Base-by-base conservation (phyloP, 176 grass and related monocot species). In the Oryza meyeriana region DNA sequence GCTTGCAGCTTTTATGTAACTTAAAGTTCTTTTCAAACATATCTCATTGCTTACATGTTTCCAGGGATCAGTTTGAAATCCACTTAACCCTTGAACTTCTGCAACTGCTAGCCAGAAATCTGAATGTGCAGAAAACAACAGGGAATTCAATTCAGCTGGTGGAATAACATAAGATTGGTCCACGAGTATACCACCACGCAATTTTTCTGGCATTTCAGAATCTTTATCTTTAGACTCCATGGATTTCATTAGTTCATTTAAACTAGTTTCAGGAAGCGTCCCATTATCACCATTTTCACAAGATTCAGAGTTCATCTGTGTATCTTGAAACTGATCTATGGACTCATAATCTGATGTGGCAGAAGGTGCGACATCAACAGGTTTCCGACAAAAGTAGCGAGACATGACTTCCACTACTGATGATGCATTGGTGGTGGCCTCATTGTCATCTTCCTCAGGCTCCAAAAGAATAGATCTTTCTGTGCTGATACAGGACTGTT, bases 241-340 rank as follows among this genome's bases (percentile, higher is more conserved):
- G 8, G 30, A 88, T 76, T 95, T 98, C 48, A 98, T 79, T 75
- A 98, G 86, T 81, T 95, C 93, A 48, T 90, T 89, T 61, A 93
- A 87, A 69, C 31, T 84, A 81, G n/a, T 69, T 68, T 85, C 81
- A 71, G 62, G 16, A 17, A 39, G 29, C 26, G 35, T 72, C 57
- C 83, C 68, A 6, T 58, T 69, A 38, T 79, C 66, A 36, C 75
- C 86, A 31, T 80, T 89, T 81, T 72, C 83, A 47, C 57, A 70
- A 77, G 58, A 71, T 24, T 81, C 83, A 24, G 83, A 76, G 27
- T 70, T 70, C 22, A 18, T 38, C 66, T 81, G 72, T 59, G 78
- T 40, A 24, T 78, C 78, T 35, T 75, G 72, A 65, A 82, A 35
- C 12, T 77, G 72, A 20, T 81, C 64, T 41, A 22, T 20, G 78